Evolutionary conservation across 2,329 filamentous ascomycete genomes (phyloP).

Genomic region (Nigrospora oryzae): DNA sequence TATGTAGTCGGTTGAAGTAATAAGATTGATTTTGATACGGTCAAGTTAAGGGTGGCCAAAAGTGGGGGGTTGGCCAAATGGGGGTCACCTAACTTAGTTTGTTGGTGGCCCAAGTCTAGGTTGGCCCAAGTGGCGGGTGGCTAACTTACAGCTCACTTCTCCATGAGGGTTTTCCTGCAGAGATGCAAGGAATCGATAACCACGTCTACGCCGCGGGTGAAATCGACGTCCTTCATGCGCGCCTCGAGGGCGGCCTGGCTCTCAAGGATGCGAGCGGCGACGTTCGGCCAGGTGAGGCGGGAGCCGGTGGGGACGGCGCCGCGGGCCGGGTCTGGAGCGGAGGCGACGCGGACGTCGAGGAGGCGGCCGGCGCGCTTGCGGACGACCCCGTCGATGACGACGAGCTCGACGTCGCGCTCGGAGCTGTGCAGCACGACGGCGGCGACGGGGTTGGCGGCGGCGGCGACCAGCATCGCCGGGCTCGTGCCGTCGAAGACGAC

Average conservation of each 20-base stretch:
- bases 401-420: constrained; percentile 7
- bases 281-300: constrained; percentile 4
- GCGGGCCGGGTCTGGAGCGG: constrained; percentile 1
- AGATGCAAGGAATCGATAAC: constrained; percentile 1
- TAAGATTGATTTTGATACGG: too few species aligned
- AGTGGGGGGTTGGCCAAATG: too few species aligned
- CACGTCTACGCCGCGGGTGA: constrained; percentile 1
- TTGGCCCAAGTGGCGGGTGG: too few species aligned
- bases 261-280: constrained; percentile 3
- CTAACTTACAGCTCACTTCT: not conserved
- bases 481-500: constrained; percentile 30
- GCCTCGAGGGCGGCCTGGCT: constrained; percentile 2
- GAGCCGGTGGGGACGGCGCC: not conserved
- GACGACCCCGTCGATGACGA: constrained; percentile 8
- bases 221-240: constrained; percentile 3
- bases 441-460: constrained; percentile 8
- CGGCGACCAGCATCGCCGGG: constrained; percentile 7
- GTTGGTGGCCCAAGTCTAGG: too few species aligned
- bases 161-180: constrained; percentile 2
- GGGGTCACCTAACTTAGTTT: too few species aligned
- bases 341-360: constrained; percentile 1
- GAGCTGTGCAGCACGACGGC: constrained; percentile 9
- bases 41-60: too few species aligned
- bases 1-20: too few species aligned
- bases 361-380: constrained; percentile 6